phyloP scores from a whole-genome alignment of 2,329 filamentous ascomycete genomes.

The Trichoderma citrinoviride region DNA sequence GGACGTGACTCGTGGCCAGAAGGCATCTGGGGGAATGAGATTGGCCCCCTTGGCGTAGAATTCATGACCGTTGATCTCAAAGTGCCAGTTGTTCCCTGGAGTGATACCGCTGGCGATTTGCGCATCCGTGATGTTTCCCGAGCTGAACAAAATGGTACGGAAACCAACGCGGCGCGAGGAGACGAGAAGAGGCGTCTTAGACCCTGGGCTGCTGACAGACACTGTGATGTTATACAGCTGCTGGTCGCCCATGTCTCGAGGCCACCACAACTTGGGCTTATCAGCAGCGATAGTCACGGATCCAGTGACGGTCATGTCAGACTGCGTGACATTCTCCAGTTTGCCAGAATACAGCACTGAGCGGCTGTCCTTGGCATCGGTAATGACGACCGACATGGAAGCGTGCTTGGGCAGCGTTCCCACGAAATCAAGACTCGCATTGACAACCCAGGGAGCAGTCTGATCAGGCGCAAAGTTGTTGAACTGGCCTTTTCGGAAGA shows the following conservation, averaged over 20 bases:
- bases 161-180: slow-evolving; percentile 45
- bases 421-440: slow-evolving; percentile 58
- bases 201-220: slow-evolving; percentile 42
- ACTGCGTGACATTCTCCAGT: slow-evolving; percentile 36
- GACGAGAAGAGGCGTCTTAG: slow-evolving; percentile 32
- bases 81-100: slow-evolving; percentile 51
- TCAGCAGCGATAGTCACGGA: slow-evolving; percentile 42
- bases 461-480: slow-evolving; percentile 59
- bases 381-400: slow-evolving; percentile 46
- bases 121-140: slow-evolving; percentile 50
- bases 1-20: slow-evolving; percentile 47
- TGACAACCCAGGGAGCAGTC: slow-evolving; percentile 56
- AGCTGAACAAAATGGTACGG: slow-evolving; percentile 59
- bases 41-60: slow-evolving; percentile 50
- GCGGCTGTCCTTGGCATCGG: slow-evolving; percentile 40
- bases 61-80: slow-evolving; percentile 62
- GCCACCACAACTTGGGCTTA: slow-evolving; percentile 59
- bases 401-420: slow-evolving; percentile 46
- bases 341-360: slow-evolving; percentile 34
- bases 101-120: slow-evolving; percentile 52
- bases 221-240: slow-evolving; percentile 56
- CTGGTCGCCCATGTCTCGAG: slow-evolving; percentile 54
- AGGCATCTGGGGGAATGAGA: slow-evolving; percentile 25
- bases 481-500: slow-evolving; percentile 57
- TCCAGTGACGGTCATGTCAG: slow-evolving; percentile 43